A percentile compares a stretch with the other conserved stretches of the same genome.
These are phyloP conservation scores for Coemansia erecta DNA, from an alignment of 192 early-diverging fungal genomes.

Conservation along the genomic window DNA sequence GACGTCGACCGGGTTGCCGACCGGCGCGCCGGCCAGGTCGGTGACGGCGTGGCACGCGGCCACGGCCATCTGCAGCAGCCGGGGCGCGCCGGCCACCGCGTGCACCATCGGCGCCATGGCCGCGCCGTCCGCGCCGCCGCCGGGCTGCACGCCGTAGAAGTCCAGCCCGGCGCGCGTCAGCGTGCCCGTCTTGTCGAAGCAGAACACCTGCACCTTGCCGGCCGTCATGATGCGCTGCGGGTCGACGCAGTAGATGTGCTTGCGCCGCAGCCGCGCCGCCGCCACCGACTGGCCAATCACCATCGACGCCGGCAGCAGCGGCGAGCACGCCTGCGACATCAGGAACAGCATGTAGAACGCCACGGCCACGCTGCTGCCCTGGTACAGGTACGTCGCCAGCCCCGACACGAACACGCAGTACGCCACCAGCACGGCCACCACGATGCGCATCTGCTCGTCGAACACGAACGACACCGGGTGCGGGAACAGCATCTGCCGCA, in stretches of 20 bases:
- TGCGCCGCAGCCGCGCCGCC: constrained; percentile 48
- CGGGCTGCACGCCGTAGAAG: constrained; percentile 46
- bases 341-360: constrained; percentile 68
- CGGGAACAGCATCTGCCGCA: constrained; percentile 76
- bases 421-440: constrained; percentile 59
- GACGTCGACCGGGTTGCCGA: constrained; percentile 76
- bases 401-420: constrained; percentile 65
- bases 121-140: background rate
- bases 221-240: constrained; percentile 59
- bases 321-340: constrained; percentile 65
- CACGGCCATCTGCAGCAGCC: constrained; percentile 25
- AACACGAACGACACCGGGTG: constrained; percentile 69
- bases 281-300: constrained; percentile 65
- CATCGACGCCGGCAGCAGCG: constrained; percentile 62
- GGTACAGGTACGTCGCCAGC: constrained; percentile 57
- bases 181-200: constrained; percentile 70
- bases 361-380: constrained; percentile 52
- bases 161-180: constrained; percentile 65
- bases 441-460: constrained; percentile 74
- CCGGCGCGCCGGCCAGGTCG: constrained; percentile 49
- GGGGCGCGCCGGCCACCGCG: constrained; percentile 4
- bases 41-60: constrained; percentile 62
- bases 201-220: constrained; percentile 64
- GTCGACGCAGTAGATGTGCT: constrained; percentile 63
- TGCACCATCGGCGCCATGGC: constrained; percentile 1